A percentile compares a stretch with the other conserved stretches of the same genome.
phyloP scores from a whole-genome alignment of 2,329 filamentous ascomycete species.

The Penicillium sp. region DNA sequence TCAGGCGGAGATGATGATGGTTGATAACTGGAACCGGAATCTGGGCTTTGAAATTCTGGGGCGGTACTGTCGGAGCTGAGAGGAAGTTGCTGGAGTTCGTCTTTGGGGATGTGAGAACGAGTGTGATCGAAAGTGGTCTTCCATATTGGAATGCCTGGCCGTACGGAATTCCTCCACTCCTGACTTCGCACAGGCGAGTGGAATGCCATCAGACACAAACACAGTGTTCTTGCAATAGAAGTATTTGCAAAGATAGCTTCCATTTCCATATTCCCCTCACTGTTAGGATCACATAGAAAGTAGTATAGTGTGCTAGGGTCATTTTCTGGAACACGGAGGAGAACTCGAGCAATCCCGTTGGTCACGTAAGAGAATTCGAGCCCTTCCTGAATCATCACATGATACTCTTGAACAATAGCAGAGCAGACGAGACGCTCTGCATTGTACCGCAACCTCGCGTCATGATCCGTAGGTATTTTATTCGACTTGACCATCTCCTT shows the following conservation, averaged over 20 bases:
- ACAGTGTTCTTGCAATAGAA: constrained; percentile 19
- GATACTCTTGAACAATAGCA: neutral
- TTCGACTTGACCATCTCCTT: neutral
- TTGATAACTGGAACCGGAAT: constrained; percentile 17
- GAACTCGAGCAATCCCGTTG: neutral
- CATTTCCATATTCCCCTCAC: constrained; percentile 3
- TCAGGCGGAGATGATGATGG: constrained; percentile 18
- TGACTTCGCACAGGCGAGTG: constrained; percentile 15
- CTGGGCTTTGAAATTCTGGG: constrained; percentile 15
- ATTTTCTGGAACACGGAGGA: neutral
- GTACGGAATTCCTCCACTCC: constrained; percentile 19
- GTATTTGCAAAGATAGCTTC: constrained; percentile 4
- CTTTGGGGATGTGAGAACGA: constrained; percentile 17
- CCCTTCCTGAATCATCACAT: neutral
- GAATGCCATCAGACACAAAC: constrained; percentile 24
- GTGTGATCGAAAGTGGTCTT: constrained; percentile 18
- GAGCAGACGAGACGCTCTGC: neutral
- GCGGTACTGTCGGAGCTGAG: constrained; percentile 16
- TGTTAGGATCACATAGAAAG: constrained; percentile 24
- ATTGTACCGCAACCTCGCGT: neutral
- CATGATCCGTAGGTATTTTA: neutral
- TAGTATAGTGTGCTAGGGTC: constrained; percentile 25
- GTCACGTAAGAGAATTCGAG: neutral
- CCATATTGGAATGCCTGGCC: constrained; percentile 17
- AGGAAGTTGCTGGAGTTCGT: constrained; percentile 15